Evolutionary conservation across 768 basidiomycete genomes (phyloP).

Genomic region (Daedaleopsis nitida): DNA sequence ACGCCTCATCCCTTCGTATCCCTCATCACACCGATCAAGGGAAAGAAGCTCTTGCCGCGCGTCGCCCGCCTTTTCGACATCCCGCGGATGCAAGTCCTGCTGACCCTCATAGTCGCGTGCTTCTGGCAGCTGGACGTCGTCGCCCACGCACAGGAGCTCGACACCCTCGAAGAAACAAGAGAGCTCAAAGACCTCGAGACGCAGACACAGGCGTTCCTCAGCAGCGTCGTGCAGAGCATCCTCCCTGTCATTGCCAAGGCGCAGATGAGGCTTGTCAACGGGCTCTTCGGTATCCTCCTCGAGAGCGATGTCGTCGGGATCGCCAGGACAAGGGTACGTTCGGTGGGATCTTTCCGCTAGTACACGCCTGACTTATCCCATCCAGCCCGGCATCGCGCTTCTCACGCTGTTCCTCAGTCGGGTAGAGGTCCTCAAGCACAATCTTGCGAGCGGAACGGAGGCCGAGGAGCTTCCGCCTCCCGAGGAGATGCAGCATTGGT

Average conservation of each 20-base stretch:
- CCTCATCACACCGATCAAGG: constrained; percentile 83
- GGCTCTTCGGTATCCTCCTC: constrained; percentile 80
- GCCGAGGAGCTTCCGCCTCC: constrained; percentile 43
- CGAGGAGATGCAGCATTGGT: constrained; percentile 84
- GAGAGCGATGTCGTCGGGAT: constrained; percentile 74
- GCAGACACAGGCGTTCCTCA: constrained; percentile 90
- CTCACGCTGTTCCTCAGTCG: constrained; percentile 90
- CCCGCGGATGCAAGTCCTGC: constrained; percentile 79
- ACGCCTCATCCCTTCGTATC: constrained; percentile 97
- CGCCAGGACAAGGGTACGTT: constrained; percentile 76
- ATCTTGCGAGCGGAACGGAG: constrained; percentile 45
- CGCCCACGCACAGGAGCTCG: constrained; percentile 70
- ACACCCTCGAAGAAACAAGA: constrained; percentile 59
- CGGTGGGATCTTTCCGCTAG: too few relatives aligned
- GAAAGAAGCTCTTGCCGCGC: constrained; percentile 89
- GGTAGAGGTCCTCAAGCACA: constrained; percentile 90
- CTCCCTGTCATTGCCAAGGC: constrained; percentile 80
- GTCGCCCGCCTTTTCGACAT: constrained; percentile 81
- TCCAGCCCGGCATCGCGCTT: constrained; percentile 87
- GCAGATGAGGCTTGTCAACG: constrained; percentile 79
- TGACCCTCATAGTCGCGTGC: constrained; percentile 92
- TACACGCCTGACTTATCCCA: too few relatives aligned
- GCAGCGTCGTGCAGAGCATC: constrained; percentile 84
- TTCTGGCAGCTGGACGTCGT: constrained; percentile 95
- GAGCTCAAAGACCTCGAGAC: constrained; percentile 73